A percentile compares a stretch with the other conserved stretches of the same genome.
Evolutionary conservation across 2,329 filamentous ascomycete species (phyloP).

Genomic region (Zopfia rhizophila): DNA sequence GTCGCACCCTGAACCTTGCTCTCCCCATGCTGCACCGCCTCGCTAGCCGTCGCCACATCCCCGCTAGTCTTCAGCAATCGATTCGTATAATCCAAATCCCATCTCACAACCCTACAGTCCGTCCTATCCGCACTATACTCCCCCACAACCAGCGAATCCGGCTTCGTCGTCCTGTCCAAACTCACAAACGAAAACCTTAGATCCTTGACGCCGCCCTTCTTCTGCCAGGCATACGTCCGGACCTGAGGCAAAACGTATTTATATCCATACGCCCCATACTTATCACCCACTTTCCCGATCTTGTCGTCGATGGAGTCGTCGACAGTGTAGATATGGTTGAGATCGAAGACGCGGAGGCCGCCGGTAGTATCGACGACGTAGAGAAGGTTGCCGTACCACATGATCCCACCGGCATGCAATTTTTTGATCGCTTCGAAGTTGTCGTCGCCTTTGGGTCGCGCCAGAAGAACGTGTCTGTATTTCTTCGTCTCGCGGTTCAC

Average conservation of each 20-base stretch:
- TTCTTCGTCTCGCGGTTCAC: conserved; percentile 20
- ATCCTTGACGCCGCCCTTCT: conserved; percentile 16
- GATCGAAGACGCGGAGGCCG: conserved; percentile 21
- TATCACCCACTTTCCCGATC: conserved; percentile 9
- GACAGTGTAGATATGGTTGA: conserved; percentile 21
- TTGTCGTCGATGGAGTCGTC: conserved; percentile 17
- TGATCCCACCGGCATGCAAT: conserved; percentile 21
- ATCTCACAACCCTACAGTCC: conserved; percentile 22
- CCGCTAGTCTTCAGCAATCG: conserved; percentile 17
- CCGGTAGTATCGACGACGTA: conserved; percentile 24
- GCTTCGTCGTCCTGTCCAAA: conserved; percentile 23
- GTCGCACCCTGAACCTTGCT: conserved; percentile 24
- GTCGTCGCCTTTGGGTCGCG: conserved; percentile 18
- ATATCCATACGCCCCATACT: conserved; percentile 23
- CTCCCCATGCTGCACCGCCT: conserved; percentile 21
- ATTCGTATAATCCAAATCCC: conserved; percentile 21
- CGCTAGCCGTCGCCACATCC: conserved; percentile 17
- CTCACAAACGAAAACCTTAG: conserved; percentile 22
- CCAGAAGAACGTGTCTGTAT: conserved; percentile 24
- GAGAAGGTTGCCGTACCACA: conserved; percentile 24
- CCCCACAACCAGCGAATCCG: conserved; percentile 21
- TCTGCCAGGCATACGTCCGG: conserved; percentile 20
- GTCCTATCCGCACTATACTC: conserved; percentile 23
- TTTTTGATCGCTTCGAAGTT: conserved; percentile 21
- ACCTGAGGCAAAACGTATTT: conserved; percentile 25